phyloP scores from a whole-genome alignment of 257 asterid genomes.

The Solanum phureja region DNA sequence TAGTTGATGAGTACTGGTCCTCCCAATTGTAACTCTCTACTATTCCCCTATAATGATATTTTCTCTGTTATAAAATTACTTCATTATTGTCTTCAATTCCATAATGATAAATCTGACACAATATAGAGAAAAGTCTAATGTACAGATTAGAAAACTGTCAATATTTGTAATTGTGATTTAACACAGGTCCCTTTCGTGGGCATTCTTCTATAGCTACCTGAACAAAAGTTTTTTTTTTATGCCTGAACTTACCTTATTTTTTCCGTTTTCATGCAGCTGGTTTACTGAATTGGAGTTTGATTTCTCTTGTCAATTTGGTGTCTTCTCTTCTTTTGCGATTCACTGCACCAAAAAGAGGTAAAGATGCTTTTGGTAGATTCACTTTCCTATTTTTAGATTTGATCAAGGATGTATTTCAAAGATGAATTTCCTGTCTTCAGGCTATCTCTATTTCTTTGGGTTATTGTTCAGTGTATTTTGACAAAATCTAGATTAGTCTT shows the following conservation, averaged over 20 bases:
- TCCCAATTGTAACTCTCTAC: neutral
- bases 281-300: slow-evolving; percentile 67
- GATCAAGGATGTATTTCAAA: neutral
- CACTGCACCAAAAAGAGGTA: slow-evolving; percentile 65
- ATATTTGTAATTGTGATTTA: neutral
- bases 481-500: neutral
- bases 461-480: neutral
- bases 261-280: slow-evolving; percentile 45
- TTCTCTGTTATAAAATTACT: neutral
- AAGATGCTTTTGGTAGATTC: neutral
- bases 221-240: neutral
- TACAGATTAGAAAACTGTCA: neutral
- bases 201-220: neutral
- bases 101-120: neutral
- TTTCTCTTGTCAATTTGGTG: slow-evolving; percentile 55
- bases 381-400: slow-evolving; percentile 2
- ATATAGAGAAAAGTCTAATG: neutral
- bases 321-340: slow-evolving; percentile 58
- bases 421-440: slow-evolving; percentile 2
- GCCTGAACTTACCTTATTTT: neutral
- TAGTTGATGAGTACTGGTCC: neutral
- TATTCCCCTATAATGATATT: neutral
- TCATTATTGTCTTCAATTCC: neutral
- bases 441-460: neutral
- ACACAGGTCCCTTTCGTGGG: neutral